These are phyloP conservation scores for Ramularia collo-cygni DNA, from an alignment of 2,329 filamentous ascomycete species.

Conservation along the genomic window DNA sequence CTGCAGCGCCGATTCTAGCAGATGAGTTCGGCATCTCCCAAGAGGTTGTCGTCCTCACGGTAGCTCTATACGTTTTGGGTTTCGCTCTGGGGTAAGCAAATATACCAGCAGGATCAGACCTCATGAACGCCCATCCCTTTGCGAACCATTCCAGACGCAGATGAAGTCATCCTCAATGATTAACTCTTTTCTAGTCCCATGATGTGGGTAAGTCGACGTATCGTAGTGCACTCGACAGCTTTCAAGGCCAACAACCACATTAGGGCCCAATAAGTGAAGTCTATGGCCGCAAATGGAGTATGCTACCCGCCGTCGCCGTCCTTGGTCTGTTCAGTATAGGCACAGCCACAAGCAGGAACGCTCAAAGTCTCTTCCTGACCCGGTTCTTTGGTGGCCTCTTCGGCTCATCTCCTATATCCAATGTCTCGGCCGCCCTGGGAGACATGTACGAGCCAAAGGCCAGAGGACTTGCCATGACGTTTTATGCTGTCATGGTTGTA, in stretches of 20 bases:
- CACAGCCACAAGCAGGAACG: slow-evolving; percentile 35
- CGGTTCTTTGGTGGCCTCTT: slow-evolving; percentile 43
- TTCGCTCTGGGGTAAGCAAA: slow-evolving; percentile 37
- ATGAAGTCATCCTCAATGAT: background rate
- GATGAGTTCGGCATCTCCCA: slow-evolving; percentile 36
- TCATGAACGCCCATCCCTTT: too few relatives aligned
- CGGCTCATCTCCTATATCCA: slow-evolving; percentile 37
- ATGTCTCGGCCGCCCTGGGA: slow-evolving; percentile 39
- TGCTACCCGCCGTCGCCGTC: slow-evolving; percentile 38
- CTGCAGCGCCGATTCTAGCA: slow-evolving; percentile 40
- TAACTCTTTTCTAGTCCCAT: slow-evolving; percentile 1
- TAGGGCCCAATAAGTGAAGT: slow-evolving; percentile 17
- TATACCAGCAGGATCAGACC: too few relatives aligned
- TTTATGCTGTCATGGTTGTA: slow-evolving; percentile 37
- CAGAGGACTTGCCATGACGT: slow-evolving; percentile 35
- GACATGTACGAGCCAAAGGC: slow-evolving; percentile 37
- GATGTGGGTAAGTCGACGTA: slow-evolving; percentile 8
- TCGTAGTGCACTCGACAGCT: background rate
- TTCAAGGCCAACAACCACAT: background rate
- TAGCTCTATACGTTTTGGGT: slow-evolving; percentile 43
- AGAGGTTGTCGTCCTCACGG: slow-evolving; percentile 40
- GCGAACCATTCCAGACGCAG: background rate
- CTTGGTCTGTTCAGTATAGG: slow-evolving; percentile 43
- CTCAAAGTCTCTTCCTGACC: slow-evolving; percentile 34
- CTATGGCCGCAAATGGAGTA: slow-evolving; percentile 39